Evolutionary conservation across 768 basidiomycete genomes (phyloP).

Genomic region (Atractiella rhizophila): DNA sequence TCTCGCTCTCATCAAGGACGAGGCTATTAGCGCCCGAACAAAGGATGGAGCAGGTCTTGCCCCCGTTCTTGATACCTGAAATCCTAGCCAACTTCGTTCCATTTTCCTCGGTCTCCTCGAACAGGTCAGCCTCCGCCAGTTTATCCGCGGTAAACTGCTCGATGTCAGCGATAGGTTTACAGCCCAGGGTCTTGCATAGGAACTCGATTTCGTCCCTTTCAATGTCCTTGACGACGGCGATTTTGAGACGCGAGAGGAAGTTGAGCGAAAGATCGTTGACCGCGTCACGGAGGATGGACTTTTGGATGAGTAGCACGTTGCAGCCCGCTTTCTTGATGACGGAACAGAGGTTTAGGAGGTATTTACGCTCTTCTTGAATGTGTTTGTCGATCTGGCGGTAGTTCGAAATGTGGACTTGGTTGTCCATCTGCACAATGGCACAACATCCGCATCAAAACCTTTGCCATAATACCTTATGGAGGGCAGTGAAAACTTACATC

Average conservation of each 20-base stretch:
- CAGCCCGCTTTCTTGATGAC: constrained; percentile 99
- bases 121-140: constrained; percentile 79
- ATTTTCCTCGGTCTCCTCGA: constrained; percentile 58
- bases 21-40: constrained; percentile 80
- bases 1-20: constrained; percentile 87
- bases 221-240: constrained; percentile 85
- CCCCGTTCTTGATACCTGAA: constrained; percentile 71
- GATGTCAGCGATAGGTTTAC: constrained; percentile 89
- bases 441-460: background rate
- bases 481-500: constrained; percentile 50
- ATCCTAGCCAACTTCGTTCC: constrained; percentile 82
- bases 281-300: constrained; percentile 96
- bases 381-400: constrained; percentile 99
- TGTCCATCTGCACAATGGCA: constrained; percentile 61
- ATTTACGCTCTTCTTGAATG: constrained; percentile 93
- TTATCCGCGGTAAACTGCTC: constrained; percentile 96
- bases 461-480: background rate
- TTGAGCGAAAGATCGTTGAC: constrained; percentile 91
- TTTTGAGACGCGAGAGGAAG: constrained; percentile 89
- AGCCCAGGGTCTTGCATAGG: constrained; percentile 74
- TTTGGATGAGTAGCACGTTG: constrained; percentile 95
- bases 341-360: constrained; percentile 91
- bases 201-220: constrained; percentile 98
- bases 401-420: constrained; percentile 96
- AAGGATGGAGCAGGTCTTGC: constrained; percentile 80